A percentile compares a stretch with the other conserved stretches of the same genome.
phyloP scores from a whole-genome alignment of 305 asterid genomes.

The Fraxinus ornus region DNA sequence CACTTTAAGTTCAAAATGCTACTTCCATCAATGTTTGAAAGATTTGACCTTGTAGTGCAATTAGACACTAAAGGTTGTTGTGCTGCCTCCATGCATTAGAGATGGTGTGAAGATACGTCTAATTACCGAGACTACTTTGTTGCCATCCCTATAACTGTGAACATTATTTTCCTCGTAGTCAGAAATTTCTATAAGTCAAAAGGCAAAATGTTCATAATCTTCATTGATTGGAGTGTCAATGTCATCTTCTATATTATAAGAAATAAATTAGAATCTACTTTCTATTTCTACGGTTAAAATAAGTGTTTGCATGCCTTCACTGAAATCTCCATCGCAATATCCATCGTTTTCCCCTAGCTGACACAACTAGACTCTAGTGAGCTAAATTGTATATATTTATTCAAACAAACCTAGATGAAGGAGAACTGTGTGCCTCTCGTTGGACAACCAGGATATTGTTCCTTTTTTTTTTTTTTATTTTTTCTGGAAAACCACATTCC shows the following conservation, averaged over 20 bases:
- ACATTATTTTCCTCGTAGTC: not conserved
- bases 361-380: not conserved
- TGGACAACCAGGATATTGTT: not conserved
- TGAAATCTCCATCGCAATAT: not conserved
- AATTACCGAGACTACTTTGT: not conserved
- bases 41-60: not conserved
- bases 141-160: not conserved
- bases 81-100: not conserved
- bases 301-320: not conserved
- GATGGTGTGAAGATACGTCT: not conserved
- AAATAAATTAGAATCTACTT: not conserved
- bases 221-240: not conserved
- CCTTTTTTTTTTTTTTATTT: no score
- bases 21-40: not conserved
- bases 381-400: not conserved
- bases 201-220: not conserved
- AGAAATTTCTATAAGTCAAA: not conserved
- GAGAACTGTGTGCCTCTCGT: not conserved
- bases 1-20: not conserved
- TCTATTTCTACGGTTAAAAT: not conserved
- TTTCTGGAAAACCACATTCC: not conserved
- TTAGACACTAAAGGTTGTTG: not conserved
- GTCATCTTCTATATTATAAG: not conserved
- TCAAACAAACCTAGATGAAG: not conserved
- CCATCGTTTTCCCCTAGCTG: not conserved